Conservation (phyloP, 352 stramenopile genomes). For the Pythium plurisporium region DNA sequence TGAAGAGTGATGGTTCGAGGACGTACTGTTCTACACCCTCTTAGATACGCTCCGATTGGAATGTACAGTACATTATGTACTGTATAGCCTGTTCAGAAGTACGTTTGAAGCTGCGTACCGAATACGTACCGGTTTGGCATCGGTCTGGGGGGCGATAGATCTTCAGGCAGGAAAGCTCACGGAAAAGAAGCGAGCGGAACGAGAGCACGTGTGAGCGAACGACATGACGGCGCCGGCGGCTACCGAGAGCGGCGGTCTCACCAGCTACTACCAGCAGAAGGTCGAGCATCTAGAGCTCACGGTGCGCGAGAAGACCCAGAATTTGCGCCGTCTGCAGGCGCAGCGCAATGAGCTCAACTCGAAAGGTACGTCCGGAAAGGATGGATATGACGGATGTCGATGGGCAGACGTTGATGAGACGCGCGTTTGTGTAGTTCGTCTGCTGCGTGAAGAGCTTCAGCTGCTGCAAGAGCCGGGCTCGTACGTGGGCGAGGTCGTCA, state of each 20-base stretch:
- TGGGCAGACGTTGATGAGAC: not conserved
- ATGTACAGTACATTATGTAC: no score
- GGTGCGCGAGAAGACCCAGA: conserved; percentile 93
- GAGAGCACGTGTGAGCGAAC: conserved; percentile 28
- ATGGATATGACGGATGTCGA: no score
- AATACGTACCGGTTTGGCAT: conserved; percentile 13
- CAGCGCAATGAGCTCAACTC: conserved; percentile 99
- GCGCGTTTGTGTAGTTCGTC: conserved; percentile 68
- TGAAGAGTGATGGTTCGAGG: conserved; percentile 6
- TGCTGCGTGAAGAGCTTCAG: conserved; percentile 98
- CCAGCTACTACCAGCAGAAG: conserved; percentile 93
- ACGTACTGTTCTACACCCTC: no score
- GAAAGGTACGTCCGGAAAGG: conserved; percentile 84
- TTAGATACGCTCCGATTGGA: no score
- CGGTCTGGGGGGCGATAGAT: conserved; percentile 2
- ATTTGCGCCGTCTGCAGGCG: conserved; percentile 97
- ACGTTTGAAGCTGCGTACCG: conserved; percentile 14
- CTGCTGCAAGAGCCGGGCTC: conserved; percentile 97
- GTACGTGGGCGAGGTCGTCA: conserved; percentile 99
- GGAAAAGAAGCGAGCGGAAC: conserved; percentile 7
- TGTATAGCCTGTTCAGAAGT: no score
- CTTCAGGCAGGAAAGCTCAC: conserved; percentile 17
- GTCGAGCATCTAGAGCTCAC: conserved; percentile 94
- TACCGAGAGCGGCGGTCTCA: conserved; percentile 41
- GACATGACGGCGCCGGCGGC: conserved; percentile 40